Percentiles rank a stretch among this genome's conserved stretches.
Conservation (phyloP, 2,329 filamentous ascomycete species). For the Aspergillus proliferans region DNA sequence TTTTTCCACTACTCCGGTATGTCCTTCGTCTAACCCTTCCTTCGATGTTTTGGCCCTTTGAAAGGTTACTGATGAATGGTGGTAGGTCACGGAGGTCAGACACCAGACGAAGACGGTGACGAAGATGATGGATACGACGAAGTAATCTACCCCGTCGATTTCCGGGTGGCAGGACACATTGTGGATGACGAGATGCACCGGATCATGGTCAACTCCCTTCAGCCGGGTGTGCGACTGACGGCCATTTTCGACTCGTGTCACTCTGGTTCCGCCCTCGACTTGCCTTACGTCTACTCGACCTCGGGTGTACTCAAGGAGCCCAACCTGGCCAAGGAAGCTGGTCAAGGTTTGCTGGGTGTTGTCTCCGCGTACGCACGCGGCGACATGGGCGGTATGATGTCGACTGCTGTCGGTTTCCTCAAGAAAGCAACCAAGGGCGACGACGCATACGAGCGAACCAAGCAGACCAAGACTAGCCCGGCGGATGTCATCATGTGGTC, state of each 20-base stretch:
- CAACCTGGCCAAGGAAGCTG: slow-evolving; percentile 62
- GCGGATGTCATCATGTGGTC: slow-evolving; percentile 98
- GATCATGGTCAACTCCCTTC: slow-evolving; percentile 69
- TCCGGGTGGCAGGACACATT: slow-evolving; percentile 62
- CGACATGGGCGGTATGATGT: slow-evolving; percentile 75
- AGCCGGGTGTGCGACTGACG: slow-evolving; percentile 71
- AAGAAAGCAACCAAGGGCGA: slow-evolving; percentile 81
- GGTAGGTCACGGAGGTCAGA: slow-evolving; percentile 68
- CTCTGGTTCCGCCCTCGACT: slow-evolving; percentile 60
- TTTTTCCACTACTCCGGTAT: slow-evolving; percentile 96
- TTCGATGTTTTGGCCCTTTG: neutral
- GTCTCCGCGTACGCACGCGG: slow-evolving; percentile 75
- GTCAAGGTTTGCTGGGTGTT: slow-evolving; percentile 58
- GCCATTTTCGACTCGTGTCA: slow-evolving; percentile 66
- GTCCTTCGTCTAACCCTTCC: slow-evolving; percentile 16
- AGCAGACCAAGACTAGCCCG: slow-evolving; percentile 83
- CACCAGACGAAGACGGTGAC: slow-evolving; percentile 65
- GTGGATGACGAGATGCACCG: slow-evolving; percentile 73
- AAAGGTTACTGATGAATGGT: neutral
- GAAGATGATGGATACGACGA: slow-evolving; percentile 74
- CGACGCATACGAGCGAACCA: slow-evolving; percentile 69
- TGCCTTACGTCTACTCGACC: slow-evolving; percentile 63
- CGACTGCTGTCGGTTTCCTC: slow-evolving; percentile 72
- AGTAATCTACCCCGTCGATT: slow-evolving; percentile 73
- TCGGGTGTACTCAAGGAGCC: slow-evolving; percentile 64